These are phyloP conservation scores for Globisporangium canariense DNA, from an alignment of 352 stramenopile species.

Conservation along the genomic window DNA sequence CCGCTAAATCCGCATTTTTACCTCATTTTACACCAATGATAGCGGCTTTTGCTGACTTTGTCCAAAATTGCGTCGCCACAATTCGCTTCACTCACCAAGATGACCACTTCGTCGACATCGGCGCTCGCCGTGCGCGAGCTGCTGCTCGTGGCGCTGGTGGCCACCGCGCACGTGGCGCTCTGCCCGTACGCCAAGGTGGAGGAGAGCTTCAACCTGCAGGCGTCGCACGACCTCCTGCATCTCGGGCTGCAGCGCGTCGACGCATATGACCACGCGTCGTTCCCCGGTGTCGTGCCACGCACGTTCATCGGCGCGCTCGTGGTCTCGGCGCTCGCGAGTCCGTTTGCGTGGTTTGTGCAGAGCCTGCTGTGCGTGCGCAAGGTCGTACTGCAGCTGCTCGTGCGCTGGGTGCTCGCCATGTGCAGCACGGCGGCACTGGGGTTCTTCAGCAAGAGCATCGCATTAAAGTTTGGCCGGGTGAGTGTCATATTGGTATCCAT, in stretches of 20 bases:
- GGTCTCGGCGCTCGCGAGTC: constrained; percentile 44
- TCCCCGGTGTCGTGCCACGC: constrained; percentile 97
- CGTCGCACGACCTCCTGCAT: constrained; percentile 95
- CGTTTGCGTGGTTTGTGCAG: constrained; percentile 33
- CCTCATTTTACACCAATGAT: not conserved
- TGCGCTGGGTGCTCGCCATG: constrained; percentile 59
- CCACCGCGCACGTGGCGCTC: constrained; percentile 43
- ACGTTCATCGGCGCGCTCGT: constrained; percentile 93
- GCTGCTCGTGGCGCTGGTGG: constrained; percentile 21
- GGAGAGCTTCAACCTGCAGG: constrained; percentile 98
- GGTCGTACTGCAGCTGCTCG: constrained; percentile 52
- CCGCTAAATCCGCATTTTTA: not conserved
- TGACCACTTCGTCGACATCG: constrained; percentile 2
- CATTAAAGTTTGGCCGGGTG: constrained; percentile 49
- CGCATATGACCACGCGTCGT: constrained; percentile 96
- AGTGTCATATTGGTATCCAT: not conserved
- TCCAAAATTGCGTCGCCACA: not conserved
- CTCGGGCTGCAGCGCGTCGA: constrained; percentile 43
- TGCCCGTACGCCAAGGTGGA: constrained; percentile 92
- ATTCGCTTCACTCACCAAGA: not conserved
- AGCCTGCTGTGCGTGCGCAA: constrained; percentile 30
- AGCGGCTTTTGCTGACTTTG: not conserved
- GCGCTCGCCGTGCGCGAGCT: not conserved
- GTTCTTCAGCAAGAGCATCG: constrained; percentile 62
- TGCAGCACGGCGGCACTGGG: constrained; percentile 52